Evolutionary conservation across 352 stramenopile genomes (phyloP), one percentile per base, ranked within the genome.

Genomic region (Globisporangium spiculum): DNA sequence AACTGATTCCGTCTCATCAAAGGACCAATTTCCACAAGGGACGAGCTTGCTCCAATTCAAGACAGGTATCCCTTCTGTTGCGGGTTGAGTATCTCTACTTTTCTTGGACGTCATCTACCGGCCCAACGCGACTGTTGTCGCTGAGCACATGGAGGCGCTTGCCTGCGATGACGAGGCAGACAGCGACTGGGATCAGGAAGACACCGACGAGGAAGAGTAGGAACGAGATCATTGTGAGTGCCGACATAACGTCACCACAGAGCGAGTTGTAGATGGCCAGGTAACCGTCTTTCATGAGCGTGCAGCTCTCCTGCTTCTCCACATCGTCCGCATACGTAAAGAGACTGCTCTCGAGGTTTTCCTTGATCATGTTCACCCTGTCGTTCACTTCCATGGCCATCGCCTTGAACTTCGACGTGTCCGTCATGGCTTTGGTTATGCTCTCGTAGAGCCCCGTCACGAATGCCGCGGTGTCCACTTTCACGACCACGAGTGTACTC

Each of bases 211-310:
- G 72, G 64, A 89, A 90, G 26, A 92, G 65, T 78, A 89, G 83
- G 71, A 92, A 75, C 44, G 84, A 81, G 67, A 92, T 86, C 84
- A 92, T 89, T 1, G 78, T 88, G 62, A 92, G 78, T 26, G 81
- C 69, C 48, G 84, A 80, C 74, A 88, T 84, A 48, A 90, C 68
- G n/a, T 89, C 69, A 14, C 73, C 72, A 27, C 84, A 92, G 0
- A 92, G 70, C 58, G 78, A 63, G 10, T 79, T 46, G 70, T 83
- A 89, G 56, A 90, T 78, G 1, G 66, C 41, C 70, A 69, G 74
- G 66, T 72, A 92, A 18, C 77, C 75, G 44, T 77, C 66, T 2
- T 69, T 76, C 22, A 89, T 71, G 65, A 92, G 87, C 9, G 70
- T 78, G 73, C 81, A 92, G 68, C 83, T 77, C 81, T 90, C 90